These are phyloP conservation scores for Bothriochloa decipiens DNA, from an alignment of 176 grass and related monocot species.

Conservation along the genomic window DNA sequence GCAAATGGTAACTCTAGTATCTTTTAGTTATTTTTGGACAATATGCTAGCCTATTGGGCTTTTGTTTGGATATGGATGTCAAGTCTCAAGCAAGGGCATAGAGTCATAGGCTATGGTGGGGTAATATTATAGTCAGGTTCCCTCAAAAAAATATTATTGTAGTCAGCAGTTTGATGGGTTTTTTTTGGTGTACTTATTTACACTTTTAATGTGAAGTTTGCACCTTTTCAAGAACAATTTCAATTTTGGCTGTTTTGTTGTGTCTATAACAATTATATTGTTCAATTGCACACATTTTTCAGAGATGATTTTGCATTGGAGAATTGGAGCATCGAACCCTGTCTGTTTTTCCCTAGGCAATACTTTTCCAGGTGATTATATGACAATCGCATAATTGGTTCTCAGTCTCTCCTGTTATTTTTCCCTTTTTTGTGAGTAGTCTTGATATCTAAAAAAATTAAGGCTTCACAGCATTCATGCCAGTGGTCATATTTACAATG, in stretches of 20 bases:
- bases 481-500: conserved; percentile 3
- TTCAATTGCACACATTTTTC: conserved; percentile 37
- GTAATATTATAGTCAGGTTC: not conserved
- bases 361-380: conserved; percentile 72
- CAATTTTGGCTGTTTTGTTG: conserved; percentile 12
- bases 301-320: conserved; percentile 60
- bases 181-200: conserved; percentile 29
- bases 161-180: not conserved
- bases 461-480: not conserved
- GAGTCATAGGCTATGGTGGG: conserved; percentile 1
- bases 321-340: conserved; percentile 40
- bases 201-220: conserved; percentile 26
- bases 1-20: not conserved
- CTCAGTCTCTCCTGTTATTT: not conserved
- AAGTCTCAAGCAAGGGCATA: conserved; percentile 28
- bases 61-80: conserved; percentile 28
- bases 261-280: conserved; percentile 26
- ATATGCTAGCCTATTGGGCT: conserved; percentile 15
- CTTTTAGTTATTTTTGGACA: not conserved
- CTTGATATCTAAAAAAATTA: conserved; percentile 29
- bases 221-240: conserved; percentile 31
- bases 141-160: not conserved
- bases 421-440: not conserved
- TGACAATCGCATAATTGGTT: conserved; percentile 3
- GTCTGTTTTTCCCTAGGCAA: conserved; percentile 64